These are phyloP conservation scores for Tylopilus orsonianus DNA, from an alignment of 1,284 basidiomycete species.

Conservation along the genomic window DNA sequence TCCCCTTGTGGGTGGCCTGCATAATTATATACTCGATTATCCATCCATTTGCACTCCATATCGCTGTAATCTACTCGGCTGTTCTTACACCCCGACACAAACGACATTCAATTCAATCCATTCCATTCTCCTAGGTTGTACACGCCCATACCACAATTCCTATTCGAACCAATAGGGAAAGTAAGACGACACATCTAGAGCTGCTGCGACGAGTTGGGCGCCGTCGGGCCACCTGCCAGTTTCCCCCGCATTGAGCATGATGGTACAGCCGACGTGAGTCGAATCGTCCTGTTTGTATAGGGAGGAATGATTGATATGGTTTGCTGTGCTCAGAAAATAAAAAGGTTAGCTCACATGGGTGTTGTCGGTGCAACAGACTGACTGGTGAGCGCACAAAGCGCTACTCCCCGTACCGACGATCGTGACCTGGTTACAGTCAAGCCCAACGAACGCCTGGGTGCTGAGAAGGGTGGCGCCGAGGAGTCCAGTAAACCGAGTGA, in stretches of 20 bases:
- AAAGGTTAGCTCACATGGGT: not conserved
- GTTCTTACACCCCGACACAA: no score
- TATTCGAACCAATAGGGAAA: constrained; percentile 3
- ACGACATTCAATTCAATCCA: no score
- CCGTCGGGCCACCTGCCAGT: not conserved
- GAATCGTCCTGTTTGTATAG: not conserved
- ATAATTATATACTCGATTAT: no score
- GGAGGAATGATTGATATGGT: not conserved
- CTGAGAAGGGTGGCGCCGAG: not conserved
- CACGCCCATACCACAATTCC: not conserved
- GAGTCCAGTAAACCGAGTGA: not conserved
- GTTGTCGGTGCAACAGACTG: constrained; percentile 17
- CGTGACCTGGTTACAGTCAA: constrained; percentile 4
- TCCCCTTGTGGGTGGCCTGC: no score
- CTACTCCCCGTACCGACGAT: not conserved
- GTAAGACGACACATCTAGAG: not conserved
- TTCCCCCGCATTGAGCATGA: constrained; percentile 2
- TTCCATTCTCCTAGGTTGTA: no score
- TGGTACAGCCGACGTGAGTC: constrained; percentile 19
- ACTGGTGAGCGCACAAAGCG: constrained; percentile 5
- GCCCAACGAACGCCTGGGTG: constrained; percentile 1
- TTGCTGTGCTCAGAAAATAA: not conserved
- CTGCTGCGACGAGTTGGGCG: not conserved
- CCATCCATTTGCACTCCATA: no score
- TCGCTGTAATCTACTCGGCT: no score